Evolutionary conservation across 495 filamentous ascomycete genomes (phyloP), one percentile per base, ranked within the genome.

Genomic region (Penicillium fimorum): DNA sequence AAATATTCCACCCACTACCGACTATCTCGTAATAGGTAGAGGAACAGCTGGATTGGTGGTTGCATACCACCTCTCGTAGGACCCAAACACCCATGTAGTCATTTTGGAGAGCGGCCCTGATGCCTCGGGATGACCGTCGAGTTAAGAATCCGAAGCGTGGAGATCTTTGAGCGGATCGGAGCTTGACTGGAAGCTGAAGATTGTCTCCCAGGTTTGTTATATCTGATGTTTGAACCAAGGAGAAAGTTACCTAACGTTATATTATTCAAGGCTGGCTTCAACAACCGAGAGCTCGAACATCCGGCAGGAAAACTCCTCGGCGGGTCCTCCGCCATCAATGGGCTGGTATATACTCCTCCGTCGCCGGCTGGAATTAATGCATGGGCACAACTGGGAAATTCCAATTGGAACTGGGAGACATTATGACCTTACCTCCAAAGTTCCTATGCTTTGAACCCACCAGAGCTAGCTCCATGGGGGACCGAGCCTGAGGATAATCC

Each of bases 91-190:
- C 5, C 50, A 59, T 2, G 76, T 86, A 5, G 54, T 82, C 2
- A 77, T 84, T 2, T 62, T 86, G 42, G 83, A 86, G 62, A 77
- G 75, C 29, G 83, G 83, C 2, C 66, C 68, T 13, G 73, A 83
- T 60, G 65, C 66, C 20, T 65, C 57, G 10, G 55, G n/a, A 67
- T 2, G 78, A 84, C 41, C 69, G 68, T 0, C 50, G 69, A 15
- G 70, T 84, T 9, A 69, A 24, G 64, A 71, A 1, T 81, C 80
- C 2, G 71, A 64, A 29, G 59, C 71, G 5, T 76, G 77, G 53
- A 59, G 51, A 2, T 70, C 50, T 3, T 58, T 76, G n/a, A 66
- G 68, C 44, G 76, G 75, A 9, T 63, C 75, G 0, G 75, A 81
- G 17, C 77, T 79, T 53, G 82, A 84, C 59, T 86, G 82, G 83